These are phyloP conservation scores for Macrocybe gigantea DNA, from an alignment of 768 basidiomycete species.

Conservation along the genomic window DNA sequence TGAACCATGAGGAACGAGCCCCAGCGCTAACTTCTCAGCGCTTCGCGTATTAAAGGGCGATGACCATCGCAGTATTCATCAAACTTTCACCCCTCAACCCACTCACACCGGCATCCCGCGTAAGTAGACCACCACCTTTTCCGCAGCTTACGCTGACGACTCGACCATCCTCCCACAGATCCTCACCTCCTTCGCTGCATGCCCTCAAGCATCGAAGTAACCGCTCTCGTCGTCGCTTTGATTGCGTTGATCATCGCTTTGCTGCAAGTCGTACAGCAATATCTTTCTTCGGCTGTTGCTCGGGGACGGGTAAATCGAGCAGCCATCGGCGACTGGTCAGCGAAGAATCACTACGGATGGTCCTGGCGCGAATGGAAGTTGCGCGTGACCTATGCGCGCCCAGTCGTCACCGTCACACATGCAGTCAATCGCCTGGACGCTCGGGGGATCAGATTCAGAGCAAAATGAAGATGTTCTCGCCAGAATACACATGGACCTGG, in stretches of 20 bases:
- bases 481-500: neutral
- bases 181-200: no score
- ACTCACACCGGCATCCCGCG: no score
- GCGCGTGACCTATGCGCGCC: constrained; percentile 1
- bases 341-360: constrained; percentile 2
- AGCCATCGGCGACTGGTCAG: constrained; percentile 1
- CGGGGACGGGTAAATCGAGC: constrained; percentile 1
- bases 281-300: neutral
- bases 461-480: neutral
- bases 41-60: no score
- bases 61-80: no score
- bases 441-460: neutral
- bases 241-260: neutral
- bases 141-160: no score
- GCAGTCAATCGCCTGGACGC: neutral
- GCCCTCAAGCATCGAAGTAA: neutral
- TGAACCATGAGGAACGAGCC: no score
- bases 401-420: neutral
- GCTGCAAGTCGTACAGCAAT: constrained; percentile 3
- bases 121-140: no score
- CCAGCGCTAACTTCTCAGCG: no score
- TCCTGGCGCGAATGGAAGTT: constrained; percentile 1
- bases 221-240: constrained; percentile 1
- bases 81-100: no score
- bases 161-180: no score